phyloP scores from a whole-genome alignment of 371 early-diverging fungal genomes.

The Actinomortierella ambigua region DNA sequence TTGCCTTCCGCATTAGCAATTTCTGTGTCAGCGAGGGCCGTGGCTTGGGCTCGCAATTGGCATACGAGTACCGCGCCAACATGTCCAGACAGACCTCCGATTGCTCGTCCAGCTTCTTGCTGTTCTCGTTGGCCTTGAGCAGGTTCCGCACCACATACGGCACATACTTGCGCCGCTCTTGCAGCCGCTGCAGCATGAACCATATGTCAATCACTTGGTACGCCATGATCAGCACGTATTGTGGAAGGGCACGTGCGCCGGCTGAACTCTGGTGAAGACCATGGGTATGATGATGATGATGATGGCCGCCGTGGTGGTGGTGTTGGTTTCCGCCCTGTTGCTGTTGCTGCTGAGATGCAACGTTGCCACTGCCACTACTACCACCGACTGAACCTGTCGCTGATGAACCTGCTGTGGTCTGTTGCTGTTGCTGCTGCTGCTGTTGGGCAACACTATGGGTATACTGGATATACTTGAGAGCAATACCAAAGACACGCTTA shows the following conservation, averaged over 20 bases:
- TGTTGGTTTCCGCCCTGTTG: conserved; percentile 18
- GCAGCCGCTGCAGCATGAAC: conserved; percentile 79
- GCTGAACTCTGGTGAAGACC: conserved; percentile 16
- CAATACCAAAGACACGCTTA: conserved; percentile 90
- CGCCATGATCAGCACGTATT: conserved; percentile 88
- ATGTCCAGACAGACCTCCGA: conserved; percentile 92
- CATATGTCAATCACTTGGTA: conserved; percentile 90
- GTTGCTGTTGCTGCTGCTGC: conserved; percentile 30
- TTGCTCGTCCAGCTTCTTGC: conserved; percentile 69
- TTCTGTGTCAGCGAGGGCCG: conserved; percentile 37
- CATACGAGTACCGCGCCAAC: conserved; percentile 84
- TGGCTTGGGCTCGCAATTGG: conserved; percentile 71
- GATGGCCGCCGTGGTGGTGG: conserved; percentile 14
- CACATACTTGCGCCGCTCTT: conserved; percentile 81
- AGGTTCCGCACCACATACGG: conserved; percentile 81
- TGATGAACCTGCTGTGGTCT: conserved; percentile 13
- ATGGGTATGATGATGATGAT: neutral
- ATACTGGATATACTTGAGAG: conserved; percentile 86
- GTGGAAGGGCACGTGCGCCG: conserved; percentile 59
- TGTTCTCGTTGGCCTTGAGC: conserved; percentile 55
- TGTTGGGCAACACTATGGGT: conserved; percentile 54
- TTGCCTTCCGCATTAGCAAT: conserved; percentile 2
- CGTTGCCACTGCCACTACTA: neutral
- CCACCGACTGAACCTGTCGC: conserved; percentile 13
- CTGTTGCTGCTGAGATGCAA: conserved; percentile 7